Base-by-base conservation (phyloP, 495 filamentous ascomycete genomes). In the Talaromyces ruber region DNA sequence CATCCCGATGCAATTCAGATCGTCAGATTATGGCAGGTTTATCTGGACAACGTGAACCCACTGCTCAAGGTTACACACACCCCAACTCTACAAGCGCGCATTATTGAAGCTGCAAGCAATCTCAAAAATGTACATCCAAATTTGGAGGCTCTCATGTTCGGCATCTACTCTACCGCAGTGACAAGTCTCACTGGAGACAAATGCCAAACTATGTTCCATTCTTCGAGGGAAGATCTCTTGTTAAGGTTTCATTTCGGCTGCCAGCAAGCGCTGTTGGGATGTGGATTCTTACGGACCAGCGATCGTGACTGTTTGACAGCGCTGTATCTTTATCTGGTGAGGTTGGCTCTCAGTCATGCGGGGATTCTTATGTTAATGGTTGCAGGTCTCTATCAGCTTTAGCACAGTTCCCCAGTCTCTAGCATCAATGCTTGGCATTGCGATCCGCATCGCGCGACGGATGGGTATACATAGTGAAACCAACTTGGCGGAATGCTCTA, bases 21-120 rank as follows among this genome's bases (percentile, higher is more conserved):
- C 26, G 85, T 91, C 65, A 76, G 79, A 55, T 70, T 92, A 9
- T 91, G 88, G 88, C 87, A 90, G 69, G 79, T 79, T 1, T 90
- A 81, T 65, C 77, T 88, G 12, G 81, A 85, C 59, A 84, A 85
- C 65, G 83, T 89, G 62, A 85, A 90, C 68, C 88, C 88, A 0
- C 67, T 91, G 53, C 81, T 80, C 57, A 91, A 90, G 68, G 70
- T 90, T 16, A 78, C 89, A 59, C 88, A 91, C 69, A 80, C 80
- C 0, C 88, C 87, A 2, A 86, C 84, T 4, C 61, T 86, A 43
- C 73, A 75, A 59, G 72, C 70, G 26, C 62, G 70, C 29, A 72
- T 84, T 14, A 66, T 80, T 28, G 72, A 75, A 61, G 52, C 70
- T 68, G 76, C 67, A 5, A 61, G 62, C 30, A 64, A 74, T 30